Conservation (phyloP, 2,329 filamentous ascomycete genomes). For the Sclerotinia glacialis region DNA sequence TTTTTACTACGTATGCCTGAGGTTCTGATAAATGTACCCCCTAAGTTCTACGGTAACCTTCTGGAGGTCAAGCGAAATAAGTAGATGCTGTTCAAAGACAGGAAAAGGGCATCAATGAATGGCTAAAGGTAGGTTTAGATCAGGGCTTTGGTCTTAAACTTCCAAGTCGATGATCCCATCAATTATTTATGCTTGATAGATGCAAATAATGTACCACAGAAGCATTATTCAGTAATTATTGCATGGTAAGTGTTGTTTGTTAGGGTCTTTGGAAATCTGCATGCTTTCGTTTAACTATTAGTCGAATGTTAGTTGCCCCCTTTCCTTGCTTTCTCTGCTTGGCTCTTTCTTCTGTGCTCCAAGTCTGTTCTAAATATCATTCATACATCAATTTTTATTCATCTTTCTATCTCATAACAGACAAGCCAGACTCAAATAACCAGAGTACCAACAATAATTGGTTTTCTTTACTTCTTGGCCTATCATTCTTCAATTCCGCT, state of each 20-base stretch:
- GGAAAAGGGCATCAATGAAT: too few relatives aligned
- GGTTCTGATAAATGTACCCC: background rate
- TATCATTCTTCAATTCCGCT: too few relatives aligned
- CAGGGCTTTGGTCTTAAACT: too few relatives aligned
- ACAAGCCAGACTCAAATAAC: background rate
- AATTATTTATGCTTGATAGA: background rate
- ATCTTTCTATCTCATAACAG: background rate
- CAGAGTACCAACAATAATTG: background rate
- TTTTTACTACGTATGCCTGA: conserved; percentile 12
- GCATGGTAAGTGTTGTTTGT: background rate
- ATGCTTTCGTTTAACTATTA: conserved; percentile 12
- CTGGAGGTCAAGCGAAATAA: too few relatives aligned
- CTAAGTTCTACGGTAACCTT: too few relatives aligned
- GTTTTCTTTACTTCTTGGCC: background rate
- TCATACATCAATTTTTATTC: background rate
- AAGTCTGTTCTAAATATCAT: background rate
- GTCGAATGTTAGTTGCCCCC: background rate
- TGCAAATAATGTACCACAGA: background rate
- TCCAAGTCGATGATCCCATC: background rate
- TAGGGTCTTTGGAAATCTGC: too few relatives aligned
- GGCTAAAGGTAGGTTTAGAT: too few relatives aligned
- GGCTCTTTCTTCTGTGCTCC: background rate
- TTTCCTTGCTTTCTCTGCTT: background rate
- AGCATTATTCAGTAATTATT: background rate
- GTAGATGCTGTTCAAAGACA: background rate